Evolutionary conservation across 2,329 filamentous ascomycete genomes (phyloP).

Genomic region (Apiospora marii): DNA sequence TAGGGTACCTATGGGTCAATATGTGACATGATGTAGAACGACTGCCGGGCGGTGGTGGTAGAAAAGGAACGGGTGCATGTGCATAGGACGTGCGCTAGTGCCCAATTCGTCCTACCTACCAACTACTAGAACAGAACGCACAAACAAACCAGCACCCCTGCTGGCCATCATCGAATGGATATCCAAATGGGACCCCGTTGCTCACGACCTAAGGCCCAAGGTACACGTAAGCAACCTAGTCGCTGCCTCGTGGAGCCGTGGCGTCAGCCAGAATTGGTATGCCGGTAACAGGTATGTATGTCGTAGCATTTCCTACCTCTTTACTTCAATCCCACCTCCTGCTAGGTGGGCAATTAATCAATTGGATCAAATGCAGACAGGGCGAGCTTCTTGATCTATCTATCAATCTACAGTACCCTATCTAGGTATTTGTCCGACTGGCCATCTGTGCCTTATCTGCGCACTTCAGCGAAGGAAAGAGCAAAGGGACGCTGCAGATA

Average conservation of each 20-base stretch:
- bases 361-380: slow-evolving; percentile 5
- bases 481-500: not conserved
- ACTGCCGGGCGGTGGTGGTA: slow-evolving; percentile 3
- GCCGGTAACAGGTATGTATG: not conserved
- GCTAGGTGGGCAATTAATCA: not conserved
- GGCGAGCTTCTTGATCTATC: not conserved
- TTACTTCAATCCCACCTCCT: not conserved
- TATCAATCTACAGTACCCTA: not conserved
- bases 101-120: not conserved
- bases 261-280: not conserved
- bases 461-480: not conserved
- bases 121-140: not conserved
- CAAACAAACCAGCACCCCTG: slow-evolving; percentile 3
- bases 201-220: not conserved
- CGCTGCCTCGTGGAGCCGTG: not conserved
- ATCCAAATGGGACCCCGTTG: too few species aligned
- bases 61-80: slow-evolving; percentile 11
- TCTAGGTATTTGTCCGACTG: not conserved
- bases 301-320: not conserved
- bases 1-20: not conserved
- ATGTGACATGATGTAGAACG: not conserved
- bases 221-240: slow-evolving; percentile 9
- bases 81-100: slow-evolving; percentile 14
- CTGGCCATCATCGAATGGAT: not conserved
- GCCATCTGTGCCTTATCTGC: not conserved